These are phyloP conservation scores for Trypanosoma lewisi DNA, from an alignment of 208 protist species.

Conservation along the genomic window DNA sequence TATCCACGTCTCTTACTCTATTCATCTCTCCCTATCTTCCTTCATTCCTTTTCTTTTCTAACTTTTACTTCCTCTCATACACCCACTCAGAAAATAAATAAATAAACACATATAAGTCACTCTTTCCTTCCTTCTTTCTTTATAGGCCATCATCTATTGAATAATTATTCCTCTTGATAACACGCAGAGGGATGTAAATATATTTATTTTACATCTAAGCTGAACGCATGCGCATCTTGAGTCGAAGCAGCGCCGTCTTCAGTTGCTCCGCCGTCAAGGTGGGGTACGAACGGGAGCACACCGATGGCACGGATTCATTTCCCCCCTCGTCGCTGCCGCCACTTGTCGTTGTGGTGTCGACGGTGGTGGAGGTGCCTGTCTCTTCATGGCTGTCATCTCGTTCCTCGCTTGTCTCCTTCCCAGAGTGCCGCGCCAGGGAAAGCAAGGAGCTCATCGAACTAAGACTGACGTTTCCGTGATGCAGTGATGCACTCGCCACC, in stretches of 20 bases:
- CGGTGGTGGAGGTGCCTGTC: background rate
- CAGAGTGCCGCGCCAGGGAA: background rate
- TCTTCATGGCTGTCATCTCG: background rate
- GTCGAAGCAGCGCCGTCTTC: slow-evolving; percentile 48
- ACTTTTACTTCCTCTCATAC: background rate
- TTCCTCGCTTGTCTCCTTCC: background rate
- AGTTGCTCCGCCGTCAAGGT: slow-evolving; percentile 76
- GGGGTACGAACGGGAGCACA: slow-evolving; percentile 27
- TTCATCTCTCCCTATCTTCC: background rate
- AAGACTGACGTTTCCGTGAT: slow-evolving; percentile 18
- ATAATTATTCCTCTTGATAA: too few species aligned
- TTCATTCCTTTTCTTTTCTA: background rate
- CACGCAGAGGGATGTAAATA: too few species aligned
- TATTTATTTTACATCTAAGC: slow-evolving; percentile 13
- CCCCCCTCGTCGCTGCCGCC: background rate
- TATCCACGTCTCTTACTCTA: background rate
- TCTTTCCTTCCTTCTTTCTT: too few species aligned
- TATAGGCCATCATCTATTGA: too few species aligned
- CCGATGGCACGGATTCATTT: slow-evolving; percentile 9
- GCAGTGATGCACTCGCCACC: background rate
- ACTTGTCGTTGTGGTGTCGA: slow-evolving; percentile 19
- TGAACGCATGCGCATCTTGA: slow-evolving; percentile 55
- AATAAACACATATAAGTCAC: too few species aligned
- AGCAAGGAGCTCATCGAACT: slow-evolving; percentile 20
- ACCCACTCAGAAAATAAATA: too few species aligned